These are phyloP conservation scores for Hypericum androsaemum DNA, from an alignment of 345 rosid species.

Conservation along the genomic window DNA sequence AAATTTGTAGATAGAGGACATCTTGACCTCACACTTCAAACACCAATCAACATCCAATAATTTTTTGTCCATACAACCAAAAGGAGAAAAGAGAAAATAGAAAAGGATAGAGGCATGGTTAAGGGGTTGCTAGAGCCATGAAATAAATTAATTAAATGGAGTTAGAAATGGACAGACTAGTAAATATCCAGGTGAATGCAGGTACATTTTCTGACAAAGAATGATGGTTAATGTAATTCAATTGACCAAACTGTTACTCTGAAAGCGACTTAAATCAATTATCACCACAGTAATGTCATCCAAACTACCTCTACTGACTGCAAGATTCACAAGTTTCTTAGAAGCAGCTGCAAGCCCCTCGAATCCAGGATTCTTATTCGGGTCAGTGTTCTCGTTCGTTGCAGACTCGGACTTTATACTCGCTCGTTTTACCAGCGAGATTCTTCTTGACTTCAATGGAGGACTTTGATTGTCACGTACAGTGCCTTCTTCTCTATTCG, in stretches of 20 bases:
- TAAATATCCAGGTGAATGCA: neutral
- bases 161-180: no score
- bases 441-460: slow-evolving; percentile 40
- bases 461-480: slow-evolving; percentile 40
- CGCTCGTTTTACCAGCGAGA: slow-evolving; percentile 34
- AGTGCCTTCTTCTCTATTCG: slow-evolving; percentile 3
- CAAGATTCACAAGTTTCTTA: slow-evolving; percentile 57
- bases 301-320: slow-evolving; percentile 53
- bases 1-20: no score
- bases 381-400: slow-evolving; percentile 29
- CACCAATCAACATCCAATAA: no score
- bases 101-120: no score
- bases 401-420: slow-evolving; percentile 27
- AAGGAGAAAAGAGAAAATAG: no score
- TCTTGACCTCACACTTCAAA: no score
- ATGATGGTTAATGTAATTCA: neutral
- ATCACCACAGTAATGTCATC: slow-evolving; percentile 76
- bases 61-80: no score
- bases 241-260: slow-evolving; percentile 18
- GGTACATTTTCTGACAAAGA: neutral
- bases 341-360: slow-evolving; percentile 42
- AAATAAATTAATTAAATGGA: no score
- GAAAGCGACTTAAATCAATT: slow-evolving; percentile 46
- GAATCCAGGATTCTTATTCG: slow-evolving; percentile 21
- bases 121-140: no score